A percentile compares a stretch with the other conserved stretches of the same genome.
Evolutionary conservation across 1,284 basidiomycete species (phyloP).

Genomic region (Takashimella tepidaria): DNA sequence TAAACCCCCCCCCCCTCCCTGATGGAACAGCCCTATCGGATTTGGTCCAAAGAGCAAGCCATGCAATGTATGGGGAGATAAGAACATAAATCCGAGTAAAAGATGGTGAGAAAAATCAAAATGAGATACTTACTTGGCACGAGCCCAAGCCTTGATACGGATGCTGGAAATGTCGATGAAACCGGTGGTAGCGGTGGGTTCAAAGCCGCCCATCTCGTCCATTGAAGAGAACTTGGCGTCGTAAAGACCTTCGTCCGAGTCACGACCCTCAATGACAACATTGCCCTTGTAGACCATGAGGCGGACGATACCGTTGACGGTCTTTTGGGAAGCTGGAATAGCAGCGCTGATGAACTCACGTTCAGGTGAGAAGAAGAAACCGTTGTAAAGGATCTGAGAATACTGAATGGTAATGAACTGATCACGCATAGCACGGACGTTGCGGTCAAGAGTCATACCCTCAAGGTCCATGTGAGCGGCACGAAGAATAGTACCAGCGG

Average conservation of each 20-base stretch:
- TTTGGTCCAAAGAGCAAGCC: neutral
- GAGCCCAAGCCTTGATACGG: conserved; percentile 82
- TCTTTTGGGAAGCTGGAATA: conserved; percentile 88
- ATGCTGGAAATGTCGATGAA: conserved; percentile 95
- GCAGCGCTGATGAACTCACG: conserved; percentile 87
- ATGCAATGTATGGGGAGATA: too few relatives aligned
- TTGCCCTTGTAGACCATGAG: conserved; percentile 96
- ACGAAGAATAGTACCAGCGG: conserved; percentile 92
- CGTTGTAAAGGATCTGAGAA: conserved; percentile 89
- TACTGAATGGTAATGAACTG: conserved; percentile 90
- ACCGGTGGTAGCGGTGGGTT: conserved; percentile 83
- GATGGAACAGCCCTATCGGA: neutral
- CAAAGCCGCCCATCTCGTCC: conserved; percentile 98
- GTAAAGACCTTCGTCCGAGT: conserved; percentile 84
- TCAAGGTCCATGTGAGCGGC: conserved; percentile 94
- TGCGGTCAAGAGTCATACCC: conserved; percentile 93
- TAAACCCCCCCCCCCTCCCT: too few relatives aligned
- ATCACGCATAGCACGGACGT: conserved; percentile 90
- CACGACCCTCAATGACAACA: conserved; percentile 86
- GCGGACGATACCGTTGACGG: conserved; percentile 88
- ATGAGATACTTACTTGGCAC: conserved; percentile 29
- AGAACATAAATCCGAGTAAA: neutral
- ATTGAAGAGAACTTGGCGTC: conserved; percentile 97
- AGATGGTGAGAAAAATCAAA: neutral
- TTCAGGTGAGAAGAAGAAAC: conserved; percentile 91